Conservation (phyloP, 805 yeast species). For the Candida nemodendra region DNA sequence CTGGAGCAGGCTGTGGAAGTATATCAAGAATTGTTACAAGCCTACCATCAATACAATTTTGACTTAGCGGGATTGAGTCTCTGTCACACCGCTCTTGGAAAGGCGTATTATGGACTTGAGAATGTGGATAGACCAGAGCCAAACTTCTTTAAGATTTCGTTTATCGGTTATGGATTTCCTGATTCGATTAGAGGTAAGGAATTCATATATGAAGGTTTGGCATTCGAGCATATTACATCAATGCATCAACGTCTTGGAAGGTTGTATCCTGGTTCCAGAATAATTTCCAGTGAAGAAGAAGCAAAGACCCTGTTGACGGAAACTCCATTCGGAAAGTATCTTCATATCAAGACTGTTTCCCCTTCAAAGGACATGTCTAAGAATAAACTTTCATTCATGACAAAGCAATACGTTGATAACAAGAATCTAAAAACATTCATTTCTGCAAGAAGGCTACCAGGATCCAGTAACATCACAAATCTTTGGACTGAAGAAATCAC, state of each 20-base stretch:
- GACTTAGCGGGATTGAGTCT: slow-evolving; percentile 74
- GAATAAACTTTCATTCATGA: slow-evolving; percentile 54
- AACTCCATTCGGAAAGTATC: slow-evolving; percentile 66
- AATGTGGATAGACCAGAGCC: slow-evolving; percentile 71
- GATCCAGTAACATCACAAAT: slow-evolving; percentile 66
- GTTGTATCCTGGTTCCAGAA: slow-evolving; percentile 78
- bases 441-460: slow-evolving; percentile 68
- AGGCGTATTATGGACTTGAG: slow-evolving; percentile 65
- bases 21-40: slow-evolving; percentile 72
- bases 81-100: slow-evolving; percentile 66
- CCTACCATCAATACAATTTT: slow-evolving; percentile 69
- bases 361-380: slow-evolving; percentile 52
- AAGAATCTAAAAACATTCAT: slow-evolving; percentile 70
- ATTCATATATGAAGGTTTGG: slow-evolving; percentile 81
- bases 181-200: slow-evolving; percentile 68
- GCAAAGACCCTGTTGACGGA: slow-evolving; percentile 49
- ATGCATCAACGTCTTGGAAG: slow-evolving; percentile 74
- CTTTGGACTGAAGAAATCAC: slow-evolving; percentile 88
- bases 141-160: slow-evolving; percentile 74
- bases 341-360: slow-evolving; percentile 69
- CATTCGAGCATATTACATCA: slow-evolving; percentile 83
- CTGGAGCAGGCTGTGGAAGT: slow-evolving; percentile 78
- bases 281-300: slow-evolving; percentile 55
- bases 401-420: slow-evolving; percentile 71
- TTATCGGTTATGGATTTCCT: slow-evolving; percentile 85